A percentile compares a stretch with the other conserved stretches of the same genome.
Conservation (phyloP, 2,329 filamentous ascomycete genomes). For the Diaporthe vexans region DNA sequence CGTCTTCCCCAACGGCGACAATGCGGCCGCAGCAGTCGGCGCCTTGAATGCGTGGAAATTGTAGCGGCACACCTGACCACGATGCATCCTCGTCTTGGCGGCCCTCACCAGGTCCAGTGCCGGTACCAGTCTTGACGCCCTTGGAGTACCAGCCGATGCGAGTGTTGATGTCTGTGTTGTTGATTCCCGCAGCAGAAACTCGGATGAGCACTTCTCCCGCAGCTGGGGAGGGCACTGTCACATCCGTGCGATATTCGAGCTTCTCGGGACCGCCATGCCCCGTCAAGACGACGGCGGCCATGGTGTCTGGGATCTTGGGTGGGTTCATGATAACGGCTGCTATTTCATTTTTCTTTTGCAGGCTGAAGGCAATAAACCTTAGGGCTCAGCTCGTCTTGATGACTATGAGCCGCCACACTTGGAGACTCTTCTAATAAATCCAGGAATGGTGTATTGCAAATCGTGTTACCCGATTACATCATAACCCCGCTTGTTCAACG, state of each 20-base stretch:
- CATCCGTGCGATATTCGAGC: background rate
- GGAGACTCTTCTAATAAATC: background rate
- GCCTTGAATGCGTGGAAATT: background rate
- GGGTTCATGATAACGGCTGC: background rate
- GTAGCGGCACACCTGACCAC: background rate
- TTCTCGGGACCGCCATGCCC: conserved; percentile 4
- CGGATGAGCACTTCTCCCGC: background rate
- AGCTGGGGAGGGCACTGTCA: background rate
- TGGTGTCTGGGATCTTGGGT: background rate
- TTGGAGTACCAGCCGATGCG: conserved; percentile 13
- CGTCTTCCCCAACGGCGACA: background rate
- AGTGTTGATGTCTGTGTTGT: conserved; percentile 14
- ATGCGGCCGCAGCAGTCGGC: conserved; percentile 1
- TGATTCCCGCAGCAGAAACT: background rate
- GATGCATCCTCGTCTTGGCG: background rate
- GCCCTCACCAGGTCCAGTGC: background rate
- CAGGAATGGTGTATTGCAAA: background rate
- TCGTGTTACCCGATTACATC: background rate
- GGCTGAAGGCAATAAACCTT: too few relatives aligned
- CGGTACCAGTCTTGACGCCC: background rate
- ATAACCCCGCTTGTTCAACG: background rate
- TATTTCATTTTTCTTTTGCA: background rate
- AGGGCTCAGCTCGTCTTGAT: too few relatives aligned
- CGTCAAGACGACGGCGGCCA: background rate
- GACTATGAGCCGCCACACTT: too few relatives aligned